Evolutionary conservation across 1,139 yeast genomes (phyloP).

Genomic region (Pichia sp.): DNA sequence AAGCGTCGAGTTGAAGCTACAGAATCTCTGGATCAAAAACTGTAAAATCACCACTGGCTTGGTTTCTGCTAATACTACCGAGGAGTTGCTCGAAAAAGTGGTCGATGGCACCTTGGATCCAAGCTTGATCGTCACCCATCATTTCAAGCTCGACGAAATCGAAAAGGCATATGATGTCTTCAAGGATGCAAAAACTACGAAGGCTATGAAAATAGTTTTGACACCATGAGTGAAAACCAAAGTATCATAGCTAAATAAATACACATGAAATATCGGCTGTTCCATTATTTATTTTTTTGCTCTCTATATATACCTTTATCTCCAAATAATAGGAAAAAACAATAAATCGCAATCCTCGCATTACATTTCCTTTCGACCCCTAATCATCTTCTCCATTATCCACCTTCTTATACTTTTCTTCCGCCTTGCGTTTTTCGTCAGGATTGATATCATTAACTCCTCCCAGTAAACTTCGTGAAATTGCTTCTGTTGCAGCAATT

Average conservation of each 20-base stretch:
- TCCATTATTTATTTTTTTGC: neutral
- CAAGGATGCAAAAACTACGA: conserved; percentile 39
- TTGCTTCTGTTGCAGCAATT: conserved; percentile 90
- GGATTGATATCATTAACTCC: conserved; percentile 79
- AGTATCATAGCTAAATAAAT: neutral
- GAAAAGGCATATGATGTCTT: conserved; percentile 59
- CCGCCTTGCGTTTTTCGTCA: conserved; percentile 42
- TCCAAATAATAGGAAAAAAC: too few relatives aligned
- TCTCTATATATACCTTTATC: neutral
- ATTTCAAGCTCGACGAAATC: conserved; percentile 54
- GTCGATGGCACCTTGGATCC: conserved; percentile 35
- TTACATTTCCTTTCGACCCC: neutral
- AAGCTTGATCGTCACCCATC: conserved; percentile 55
- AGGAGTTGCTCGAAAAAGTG: conserved; percentile 34
- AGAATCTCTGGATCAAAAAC: conserved; percentile 44
- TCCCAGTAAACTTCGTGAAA: conserved; percentile 79
- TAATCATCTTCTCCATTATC: neutral
- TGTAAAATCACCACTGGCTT: conserved; percentile 42
- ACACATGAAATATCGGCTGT: neutral
- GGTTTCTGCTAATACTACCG: conserved; percentile 41
- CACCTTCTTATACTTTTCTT: conserved; percentile 46
- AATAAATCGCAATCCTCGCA: too few relatives aligned
- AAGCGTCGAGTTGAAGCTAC: conserved; percentile 39
- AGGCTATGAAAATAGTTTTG: conserved; percentile 41
- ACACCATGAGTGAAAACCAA: conserved; percentile 12